phyloP scores from a whole-genome alignment of 73 alveolate species.

The Blepharisma japonicum region DNA sequence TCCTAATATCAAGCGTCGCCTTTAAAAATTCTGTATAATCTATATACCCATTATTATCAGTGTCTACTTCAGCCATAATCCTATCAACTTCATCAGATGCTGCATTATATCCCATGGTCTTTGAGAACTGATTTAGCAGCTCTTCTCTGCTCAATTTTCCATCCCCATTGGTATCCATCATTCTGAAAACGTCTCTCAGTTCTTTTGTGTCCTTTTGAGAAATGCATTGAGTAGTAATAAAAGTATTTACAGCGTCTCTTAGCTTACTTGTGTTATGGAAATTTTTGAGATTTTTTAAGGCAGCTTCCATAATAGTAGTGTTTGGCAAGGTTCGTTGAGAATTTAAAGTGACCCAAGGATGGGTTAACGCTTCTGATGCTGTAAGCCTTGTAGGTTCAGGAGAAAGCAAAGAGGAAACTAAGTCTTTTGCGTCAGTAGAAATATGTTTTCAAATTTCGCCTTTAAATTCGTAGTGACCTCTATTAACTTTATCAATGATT shows the following conservation, averaged over 20 bases:
- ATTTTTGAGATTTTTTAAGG: background rate
- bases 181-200: constrained; percentile 29
- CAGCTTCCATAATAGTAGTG: background rate
- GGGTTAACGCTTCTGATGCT: constrained; percentile 56
- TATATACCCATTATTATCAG: constrained; percentile 45
- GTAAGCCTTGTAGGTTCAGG: constrained; percentile 45
- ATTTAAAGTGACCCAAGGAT: constrained; percentile 43
- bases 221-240: background rate
- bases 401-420: constrained; percentile 43
- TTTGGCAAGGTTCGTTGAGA: background rate
- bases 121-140: constrained; percentile 19
- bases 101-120: background rate
- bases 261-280: background rate
- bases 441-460: constrained; percentile 58
- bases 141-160: constrained; percentile 41
- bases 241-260: constrained; percentile 5
- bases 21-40: too few species aligned
- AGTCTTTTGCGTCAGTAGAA: constrained; percentile 53
- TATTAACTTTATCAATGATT: constrained; percentile 25
- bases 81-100: constrained; percentile 28
- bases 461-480: background rate
- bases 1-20: too few species aligned
- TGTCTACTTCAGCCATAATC: constrained; percentile 37
- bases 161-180: constrained; percentile 41
- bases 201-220: constrained; percentile 22